These are phyloP conservation scores for Botrytis medusae DNA, from an alignment of 2,329 filamentous ascomycete species.

Conservation along the genomic window DNA sequence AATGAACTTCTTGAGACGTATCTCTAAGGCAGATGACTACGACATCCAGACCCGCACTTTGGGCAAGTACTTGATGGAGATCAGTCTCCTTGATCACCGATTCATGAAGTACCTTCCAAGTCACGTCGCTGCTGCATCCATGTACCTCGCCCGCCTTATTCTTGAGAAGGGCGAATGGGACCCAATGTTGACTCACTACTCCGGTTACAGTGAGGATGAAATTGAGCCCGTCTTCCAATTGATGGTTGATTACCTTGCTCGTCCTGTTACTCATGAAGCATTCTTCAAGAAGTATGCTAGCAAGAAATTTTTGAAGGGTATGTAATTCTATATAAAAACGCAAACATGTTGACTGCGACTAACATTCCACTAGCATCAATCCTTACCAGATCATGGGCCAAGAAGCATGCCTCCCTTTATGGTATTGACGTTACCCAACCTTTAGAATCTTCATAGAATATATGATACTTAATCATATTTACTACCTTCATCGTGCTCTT, in stretches of 20 bases:
- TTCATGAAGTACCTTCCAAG: conserved; percentile 90
- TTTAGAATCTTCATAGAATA: conserved; percentile 37
- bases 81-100: conserved; percentile 89
- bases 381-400: conserved; percentile 88
- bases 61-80: conserved; percentile 97
- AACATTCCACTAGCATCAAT: conserved; percentile 68
- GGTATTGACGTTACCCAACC: conserved; percentile 47
- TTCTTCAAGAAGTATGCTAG: conserved; percentile 99
- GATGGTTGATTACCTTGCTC: conserved; percentile 94
- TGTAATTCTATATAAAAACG: conserved; percentile 36
- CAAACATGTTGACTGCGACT: conserved; percentile 24
- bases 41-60: conserved; percentile 97
- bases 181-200: conserved; percentile 81
- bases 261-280: conserved; percentile 88
- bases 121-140: conserved; percentile 85
- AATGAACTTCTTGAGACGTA: conserved; percentile 98
- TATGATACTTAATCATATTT: conserved; percentile 30
- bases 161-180: conserved; percentile 93
- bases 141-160: conserved; percentile 91
- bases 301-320: conserved; percentile 99
- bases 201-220: conserved; percentile 90
- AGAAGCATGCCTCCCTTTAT: conserved; percentile 66
- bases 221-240: conserved; percentile 88
- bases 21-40: conserved; percentile 99
- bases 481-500: conserved; percentile 35